These are phyloP conservation scores for Coelastrella sp. DNA, from an alignment of 139 green algal species.

Conservation along the genomic window DNA sequence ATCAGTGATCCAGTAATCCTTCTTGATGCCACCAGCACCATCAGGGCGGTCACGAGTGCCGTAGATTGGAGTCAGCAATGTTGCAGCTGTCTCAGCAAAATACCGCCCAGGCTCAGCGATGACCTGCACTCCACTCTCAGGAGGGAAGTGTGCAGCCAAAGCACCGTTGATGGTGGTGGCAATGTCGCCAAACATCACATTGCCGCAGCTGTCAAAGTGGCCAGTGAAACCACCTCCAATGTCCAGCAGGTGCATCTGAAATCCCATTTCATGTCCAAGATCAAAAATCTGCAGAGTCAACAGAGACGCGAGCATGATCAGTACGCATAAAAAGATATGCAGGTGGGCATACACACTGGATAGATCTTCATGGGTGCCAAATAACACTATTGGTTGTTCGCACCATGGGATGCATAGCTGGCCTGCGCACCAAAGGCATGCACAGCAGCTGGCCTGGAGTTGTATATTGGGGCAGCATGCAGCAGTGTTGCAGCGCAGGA, in stretches of 20 bases:
- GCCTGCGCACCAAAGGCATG: no score
- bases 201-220: slow-evolving; percentile 71
- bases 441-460: no score
- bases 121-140: slow-evolving; percentile 75
- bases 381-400: background rate
- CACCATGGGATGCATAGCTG: no score
- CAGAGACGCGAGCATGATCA: background rate
- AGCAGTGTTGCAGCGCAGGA: no score
- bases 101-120: slow-evolving; percentile 98
- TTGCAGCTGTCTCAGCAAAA: slow-evolving; percentile 94
- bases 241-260: slow-evolving; percentile 93
- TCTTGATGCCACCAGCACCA: slow-evolving; percentile 8
- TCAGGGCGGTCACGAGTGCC: slow-evolving; percentile 76
- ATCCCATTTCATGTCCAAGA: slow-evolving; percentile 77
- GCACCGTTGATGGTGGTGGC: slow-evolving; percentile 88
- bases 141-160: slow-evolving; percentile 90
- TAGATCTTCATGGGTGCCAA: no score
- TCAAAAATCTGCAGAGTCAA: slow-evolving; percentile 81
- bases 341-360: background rate
- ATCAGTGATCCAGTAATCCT: slow-evolving; percentile 96
- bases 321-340: no score
- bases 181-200: slow-evolving; percentile 84
- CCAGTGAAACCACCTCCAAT: slow-evolving; percentile 97
- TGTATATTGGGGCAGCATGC: no score
- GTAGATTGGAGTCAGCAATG: slow-evolving; percentile 88